Evolutionary conservation across 202 grass and related monocot genomes (phyloP).

Genomic region (Zoysia matrella): DNA sequence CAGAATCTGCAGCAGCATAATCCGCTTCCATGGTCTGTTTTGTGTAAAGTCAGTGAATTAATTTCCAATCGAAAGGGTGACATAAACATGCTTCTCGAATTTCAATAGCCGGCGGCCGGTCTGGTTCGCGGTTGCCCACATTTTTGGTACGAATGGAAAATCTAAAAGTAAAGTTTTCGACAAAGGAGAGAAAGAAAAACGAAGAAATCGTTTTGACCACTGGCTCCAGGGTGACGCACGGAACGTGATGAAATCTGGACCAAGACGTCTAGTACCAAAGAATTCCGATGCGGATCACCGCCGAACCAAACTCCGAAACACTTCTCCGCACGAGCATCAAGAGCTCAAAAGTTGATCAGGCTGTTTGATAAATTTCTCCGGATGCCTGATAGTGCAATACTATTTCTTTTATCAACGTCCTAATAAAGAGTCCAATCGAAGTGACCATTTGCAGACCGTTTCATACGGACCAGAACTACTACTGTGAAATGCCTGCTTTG

Average conservation of each 20-base stretch:
- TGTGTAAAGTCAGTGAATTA: background rate
- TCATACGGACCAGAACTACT: background rate
- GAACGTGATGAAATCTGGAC: conserved; percentile 7
- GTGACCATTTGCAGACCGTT: background rate
- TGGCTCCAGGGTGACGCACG: conserved; percentile 1
- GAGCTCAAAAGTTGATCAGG: background rate
- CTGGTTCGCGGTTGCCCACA: background rate
- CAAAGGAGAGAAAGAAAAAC: background rate
- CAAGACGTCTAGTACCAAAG: background rate
- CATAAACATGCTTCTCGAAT: background rate
- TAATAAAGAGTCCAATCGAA: background rate
- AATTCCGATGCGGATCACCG: background rate
- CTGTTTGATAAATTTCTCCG: background rate
- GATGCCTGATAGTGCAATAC: background rate
- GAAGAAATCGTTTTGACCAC: background rate
- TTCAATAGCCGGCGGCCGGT: background rate
- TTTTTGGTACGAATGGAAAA: background rate
- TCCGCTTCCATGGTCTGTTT: background rate
- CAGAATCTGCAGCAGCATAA: background rate
- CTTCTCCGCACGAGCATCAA: background rate
- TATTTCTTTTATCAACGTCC: too few species aligned
- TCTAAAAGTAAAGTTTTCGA: background rate
- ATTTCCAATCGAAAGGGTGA: background rate
- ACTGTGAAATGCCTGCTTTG: background rate
- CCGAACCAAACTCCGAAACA: background rate